These are phyloP conservation scores for Penicillium canariense DNA, from an alignment of 495 filamentous ascomycete species.

Conservation along the genomic window DNA sequence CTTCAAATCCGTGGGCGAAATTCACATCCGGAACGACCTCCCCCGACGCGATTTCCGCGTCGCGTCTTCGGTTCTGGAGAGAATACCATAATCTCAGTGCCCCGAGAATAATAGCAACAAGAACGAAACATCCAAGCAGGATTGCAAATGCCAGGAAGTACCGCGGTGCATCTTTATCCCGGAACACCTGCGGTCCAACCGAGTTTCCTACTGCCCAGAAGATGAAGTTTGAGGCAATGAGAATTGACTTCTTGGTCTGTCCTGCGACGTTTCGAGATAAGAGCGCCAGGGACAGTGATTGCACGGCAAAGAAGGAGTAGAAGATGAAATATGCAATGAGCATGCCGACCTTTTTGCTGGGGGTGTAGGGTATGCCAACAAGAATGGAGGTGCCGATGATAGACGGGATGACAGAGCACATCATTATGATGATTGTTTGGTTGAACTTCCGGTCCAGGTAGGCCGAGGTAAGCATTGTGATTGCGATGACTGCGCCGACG, in stretches of 20 bases:
- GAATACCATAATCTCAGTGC: slow-evolving; percentile 30
- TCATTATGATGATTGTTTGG: slow-evolving; percentile 63
- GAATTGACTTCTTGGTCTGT: slow-evolving; percentile 60
- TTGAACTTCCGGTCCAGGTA: slow-evolving; percentile 58
- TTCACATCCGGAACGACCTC: slow-evolving; percentile 24
- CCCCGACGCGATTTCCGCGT: slow-evolving; percentile 25
- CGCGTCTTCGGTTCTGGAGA: slow-evolving; percentile 33
- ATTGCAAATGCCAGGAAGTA: slow-evolving; percentile 40
- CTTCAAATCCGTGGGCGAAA: slow-evolving; percentile 39
- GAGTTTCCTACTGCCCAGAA: slow-evolving; percentile 40
- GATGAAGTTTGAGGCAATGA: slow-evolving; percentile 41
- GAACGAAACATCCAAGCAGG: slow-evolving; percentile 34
- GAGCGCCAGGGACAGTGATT: slow-evolving; percentile 51
- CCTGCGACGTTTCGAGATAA: slow-evolving; percentile 61
- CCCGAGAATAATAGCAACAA: slow-evolving; percentile 26
- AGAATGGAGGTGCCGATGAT: slow-evolving; percentile 22
- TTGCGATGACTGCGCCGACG: slow-evolving; percentile 63
- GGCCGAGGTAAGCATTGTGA: slow-evolving; percentile 57
- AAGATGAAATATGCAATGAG: slow-evolving; percentile 59
- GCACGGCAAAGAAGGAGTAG: slow-evolving; percentile 52
- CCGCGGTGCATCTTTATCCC: slow-evolving; percentile 29
- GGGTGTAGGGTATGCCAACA: slow-evolving; percentile 17
- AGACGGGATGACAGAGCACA: slow-evolving; percentile 58
- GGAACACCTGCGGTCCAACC: slow-evolving; percentile 46
- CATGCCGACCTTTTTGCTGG: slow-evolving; percentile 45